Base-by-base conservation (phyloP, 768 basidiomycete genomes). In the Paxillus rubicundulus region DNA sequence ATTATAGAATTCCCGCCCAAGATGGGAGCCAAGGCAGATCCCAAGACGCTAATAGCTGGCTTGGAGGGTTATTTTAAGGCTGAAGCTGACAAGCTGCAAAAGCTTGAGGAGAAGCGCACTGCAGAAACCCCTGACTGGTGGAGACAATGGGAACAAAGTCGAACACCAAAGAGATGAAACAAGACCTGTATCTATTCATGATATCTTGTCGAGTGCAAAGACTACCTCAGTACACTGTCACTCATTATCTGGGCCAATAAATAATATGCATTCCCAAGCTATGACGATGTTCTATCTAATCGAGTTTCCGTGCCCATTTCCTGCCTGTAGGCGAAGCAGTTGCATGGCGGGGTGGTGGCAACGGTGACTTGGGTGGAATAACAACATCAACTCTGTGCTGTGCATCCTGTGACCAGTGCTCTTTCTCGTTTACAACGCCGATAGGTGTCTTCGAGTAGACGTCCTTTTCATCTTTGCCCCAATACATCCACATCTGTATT, bases 401-500 rank as follows among this genome's bases (percentile, higher is more conserved):
- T 45, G 36, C 64, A 44, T 61, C 57, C 4, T 62, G 59, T 51
- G 47, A 27, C 69, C 63, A 69, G 28, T 59, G 55, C 53, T 66
- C 62, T 40, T 70, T 69, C 54, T 70, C 70, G 8, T 58, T 61
- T 27, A 57, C 47, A 12, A 61, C 50, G 9, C 61, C 57, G n/a
- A 61, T 50, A 16, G 53, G 53, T 8, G 39, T 44, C 60, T 47
- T 63, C 2, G 61, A 53, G 45, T 59, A 47, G 32, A 60, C 59
- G 20, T 71, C 72, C 53, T 61, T 67, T 43, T 63, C 72, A 13
- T 77, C 79, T 55, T 78, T 76, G 12, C 85, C 86, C 87, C 89
- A 89, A 68, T 89, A 98, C 72, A 80, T 70, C 77, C 85, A 87
- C 78, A 98, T 77, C 74, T 98, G 94, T 10, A 70, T 73, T 3